Evolutionary conservation across 768 basidiomycete species (phyloP), one percentile per base, ranked within the genome.

Genomic region (Lactarius vividus): DNA sequence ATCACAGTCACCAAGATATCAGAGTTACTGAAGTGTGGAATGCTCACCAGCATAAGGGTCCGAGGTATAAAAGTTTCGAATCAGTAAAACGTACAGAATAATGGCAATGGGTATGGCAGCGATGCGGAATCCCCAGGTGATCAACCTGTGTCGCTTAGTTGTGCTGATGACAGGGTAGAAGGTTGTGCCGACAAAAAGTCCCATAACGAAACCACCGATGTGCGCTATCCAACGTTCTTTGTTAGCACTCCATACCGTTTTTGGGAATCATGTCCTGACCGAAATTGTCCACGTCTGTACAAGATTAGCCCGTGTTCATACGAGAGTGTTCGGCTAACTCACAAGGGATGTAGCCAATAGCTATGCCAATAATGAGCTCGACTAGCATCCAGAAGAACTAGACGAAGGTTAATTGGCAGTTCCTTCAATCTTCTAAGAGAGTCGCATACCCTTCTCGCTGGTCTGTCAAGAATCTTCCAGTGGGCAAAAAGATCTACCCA

Each of bases 401-500:
- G 15, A 37, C 40, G 20, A 46, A 49, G 7, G n/a, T 55, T 15
- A 55, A 20, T 37, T 29, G 3, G 16, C 63, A 26, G 61, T 23
- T 62, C 18, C 42, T 33, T 42, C 37, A 26, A 18, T 15, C 23
- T 20, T 57, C 18, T 37, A 56, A 57, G 37, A 18, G 23, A 18
- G 5, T 56, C 31, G 68, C 78, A 64, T 69, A 90, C 94, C 83
- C 85, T 94, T 65, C 86, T 83, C 20, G 84, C 85, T 11, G 96
- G 97, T 64, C 86, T 82, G 73, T 91, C 87, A 61, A 94, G 88
- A 72, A 94, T 89, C 71, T 85, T 83, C 96, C 96, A 98, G 72
- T 98, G 96, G 3, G 94, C 87, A 46, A 94, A 81, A 16, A 98
- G 79, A 73, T 96, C 96, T 9, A 96, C 88, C 88, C 92, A 92